A percentile compares a stretch with the other conserved stretches of the same genome.
Evolutionary conservation across 805 yeast genomes (phyloP).

Genomic region (Zygotorulaspora danielsina): DNA sequence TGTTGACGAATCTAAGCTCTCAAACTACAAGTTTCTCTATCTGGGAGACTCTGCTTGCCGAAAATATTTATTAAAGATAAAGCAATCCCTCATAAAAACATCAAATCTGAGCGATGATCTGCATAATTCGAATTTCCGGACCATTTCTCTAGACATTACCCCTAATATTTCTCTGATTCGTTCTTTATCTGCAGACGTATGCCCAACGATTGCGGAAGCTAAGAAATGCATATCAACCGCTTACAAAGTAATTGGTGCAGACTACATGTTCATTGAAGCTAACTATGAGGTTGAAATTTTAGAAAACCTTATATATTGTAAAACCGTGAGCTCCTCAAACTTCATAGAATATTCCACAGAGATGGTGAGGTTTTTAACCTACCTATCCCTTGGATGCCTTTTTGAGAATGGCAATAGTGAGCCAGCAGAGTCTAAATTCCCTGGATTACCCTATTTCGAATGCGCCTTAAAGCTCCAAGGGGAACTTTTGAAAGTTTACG

Average conservation of each 20-base stretch:
- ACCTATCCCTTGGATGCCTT: constrained; percentile 13
- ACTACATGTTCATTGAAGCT: constrained; percentile 14
- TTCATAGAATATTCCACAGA: constrained; percentile 7
- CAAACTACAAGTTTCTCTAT: constrained; percentile 1
- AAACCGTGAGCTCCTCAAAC: background rate
- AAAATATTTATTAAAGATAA: constrained; percentile 11
- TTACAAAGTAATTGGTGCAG: constrained; percentile 12
- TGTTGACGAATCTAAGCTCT: background rate
- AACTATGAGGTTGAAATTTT: constrained; percentile 4
- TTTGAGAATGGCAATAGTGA: constrained; percentile 3
- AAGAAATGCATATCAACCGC: constrained; percentile 2
- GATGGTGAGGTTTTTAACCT: constrained; percentile 9
- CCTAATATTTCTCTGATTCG: constrained; percentile 4
- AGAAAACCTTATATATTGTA: constrained; percentile 2
- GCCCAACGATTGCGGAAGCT: constrained; percentile 3
- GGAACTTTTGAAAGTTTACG: constrained; percentile 5
- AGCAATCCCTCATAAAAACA: constrained; percentile 9
- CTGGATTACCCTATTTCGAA: constrained; percentile 1
- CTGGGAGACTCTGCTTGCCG: constrained; percentile 16
- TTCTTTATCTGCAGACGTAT: background rate
- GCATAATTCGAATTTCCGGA: constrained; percentile 1
- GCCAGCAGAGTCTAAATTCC: background rate
- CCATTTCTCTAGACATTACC: constrained; percentile 4
- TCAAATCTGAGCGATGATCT: constrained; percentile 4
- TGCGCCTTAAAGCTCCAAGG: constrained; percentile 5